Evolutionary conservation across 441 rosid genomes (phyloP).

Genomic region (Melastoma candidum): DNA sequence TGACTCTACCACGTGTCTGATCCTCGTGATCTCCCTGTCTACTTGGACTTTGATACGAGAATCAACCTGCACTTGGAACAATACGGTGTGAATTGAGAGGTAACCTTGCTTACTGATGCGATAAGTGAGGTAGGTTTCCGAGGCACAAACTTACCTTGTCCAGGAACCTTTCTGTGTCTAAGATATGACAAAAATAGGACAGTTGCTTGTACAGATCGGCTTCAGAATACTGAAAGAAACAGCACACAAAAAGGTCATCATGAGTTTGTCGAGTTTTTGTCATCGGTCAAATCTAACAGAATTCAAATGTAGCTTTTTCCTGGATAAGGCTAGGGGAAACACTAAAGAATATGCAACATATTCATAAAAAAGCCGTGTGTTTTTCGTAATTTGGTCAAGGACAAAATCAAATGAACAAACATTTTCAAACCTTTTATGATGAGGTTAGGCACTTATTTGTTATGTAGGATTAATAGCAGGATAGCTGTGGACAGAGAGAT

Average conservation of each 20-base stretch:
- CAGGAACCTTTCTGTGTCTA: constrained; percentile 55
- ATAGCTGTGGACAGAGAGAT: not conserved
- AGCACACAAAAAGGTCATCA: not conserved
- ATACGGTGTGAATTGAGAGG: not conserved
- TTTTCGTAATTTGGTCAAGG: not conserved
- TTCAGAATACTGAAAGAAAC: constrained; percentile 56
- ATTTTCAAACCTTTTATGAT: too few relatives aligned
- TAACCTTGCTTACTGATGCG: not conserved
- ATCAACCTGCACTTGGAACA: constrained; percentile 42
- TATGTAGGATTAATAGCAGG: not conserved
- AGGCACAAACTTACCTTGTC: constrained; percentile 46
- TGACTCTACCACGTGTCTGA: constrained; percentile 43
- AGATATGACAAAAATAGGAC: constrained; percentile 61
- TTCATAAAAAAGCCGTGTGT: not conserved
- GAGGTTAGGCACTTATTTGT: too few relatives aligned
- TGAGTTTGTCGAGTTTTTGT: too few relatives aligned
- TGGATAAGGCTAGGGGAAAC: not conserved
- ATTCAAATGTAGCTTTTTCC: not conserved
- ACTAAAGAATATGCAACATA: too few relatives aligned
- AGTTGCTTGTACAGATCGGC: constrained; percentile 92
- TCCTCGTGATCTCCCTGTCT: constrained; percentile 53
- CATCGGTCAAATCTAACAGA: not conserved
- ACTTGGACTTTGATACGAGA: constrained; percentile 30
- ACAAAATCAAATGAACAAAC: not conserved
- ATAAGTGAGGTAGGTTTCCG: not conserved